phyloP scores from a whole-genome alignment of 140 eudicot species.

The Senecio squalidus region DNA sequence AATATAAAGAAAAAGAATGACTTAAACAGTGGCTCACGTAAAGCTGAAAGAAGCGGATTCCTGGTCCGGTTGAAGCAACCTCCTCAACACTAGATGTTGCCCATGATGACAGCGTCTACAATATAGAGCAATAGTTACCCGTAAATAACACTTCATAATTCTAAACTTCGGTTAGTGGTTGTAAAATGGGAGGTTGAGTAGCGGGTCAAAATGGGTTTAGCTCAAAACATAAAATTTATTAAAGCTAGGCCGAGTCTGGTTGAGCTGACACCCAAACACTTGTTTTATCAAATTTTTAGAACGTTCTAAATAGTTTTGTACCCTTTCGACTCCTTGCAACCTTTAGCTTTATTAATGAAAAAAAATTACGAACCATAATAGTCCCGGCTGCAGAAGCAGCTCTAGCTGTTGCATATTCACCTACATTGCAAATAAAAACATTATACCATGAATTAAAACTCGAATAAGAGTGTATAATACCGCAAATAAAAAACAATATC shows the following conservation, averaged over 20 bases:
- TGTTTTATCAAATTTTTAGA: too few species aligned
- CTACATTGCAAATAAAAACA: constrained; percentile 29
- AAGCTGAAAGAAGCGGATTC: constrained; percentile 96
- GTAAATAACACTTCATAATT: neutral
- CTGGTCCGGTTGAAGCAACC: constrained; percentile 71
- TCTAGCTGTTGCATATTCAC: constrained; percentile 95
- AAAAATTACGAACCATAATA: constrained; percentile 52
- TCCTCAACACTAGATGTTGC: constrained; percentile 60
- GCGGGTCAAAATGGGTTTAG: too few species aligned
- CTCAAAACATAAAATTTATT: too few species aligned
- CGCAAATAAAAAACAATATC: neutral
- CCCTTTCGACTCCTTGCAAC: too few species aligned
- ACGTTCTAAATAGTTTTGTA: too few species aligned
- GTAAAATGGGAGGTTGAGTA: too few species aligned
- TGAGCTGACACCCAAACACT: too few species aligned
- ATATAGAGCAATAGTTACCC: neutral
- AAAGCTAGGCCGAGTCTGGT: too few species aligned
- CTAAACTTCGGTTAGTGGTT: neutral
- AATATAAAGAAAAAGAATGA: too few species aligned
- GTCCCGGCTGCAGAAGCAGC: constrained; percentile 90
- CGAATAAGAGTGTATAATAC: neutral
- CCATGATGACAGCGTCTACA: constrained; percentile 40
- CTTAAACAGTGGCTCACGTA: constrained; percentile 74
- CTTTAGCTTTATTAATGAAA: neutral
- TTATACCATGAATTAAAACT: neutral